Conservation (phyloP, 305 asterid species). For the Petunia hybrid region DNA sequence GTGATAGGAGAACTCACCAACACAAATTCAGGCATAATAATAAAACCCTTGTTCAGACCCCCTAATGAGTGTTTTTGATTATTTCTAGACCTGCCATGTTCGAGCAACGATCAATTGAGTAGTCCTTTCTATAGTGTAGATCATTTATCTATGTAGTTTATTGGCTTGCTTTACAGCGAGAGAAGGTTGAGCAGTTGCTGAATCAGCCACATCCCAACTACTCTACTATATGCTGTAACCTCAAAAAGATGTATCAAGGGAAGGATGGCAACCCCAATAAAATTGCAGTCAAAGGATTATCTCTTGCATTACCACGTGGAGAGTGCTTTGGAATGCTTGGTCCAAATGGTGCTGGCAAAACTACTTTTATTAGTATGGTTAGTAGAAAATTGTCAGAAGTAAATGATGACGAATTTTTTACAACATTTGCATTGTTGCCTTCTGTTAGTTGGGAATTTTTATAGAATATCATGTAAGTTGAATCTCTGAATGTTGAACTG, state of each 20-base stretch:
- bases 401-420: not conserved
- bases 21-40: not conserved
- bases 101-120: not conserved
- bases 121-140: not conserved
- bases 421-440: not conserved
- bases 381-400: slow-evolving; percentile 1
- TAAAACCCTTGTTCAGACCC: not conserved
- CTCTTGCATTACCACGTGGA: slow-evolving; percentile 46
- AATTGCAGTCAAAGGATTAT: slow-evolving; percentile 45
- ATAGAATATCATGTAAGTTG: not conserved
- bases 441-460: not conserved
- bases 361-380: slow-evolving; percentile 49
- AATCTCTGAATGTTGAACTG: not conserved
- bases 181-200: slow-evolving; percentile 43
- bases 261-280: slow-evolving; percentile 50
- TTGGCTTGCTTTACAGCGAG: slow-evolving; percentile 29
- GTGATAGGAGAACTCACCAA: not conserved
- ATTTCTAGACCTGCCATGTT: not conserved
- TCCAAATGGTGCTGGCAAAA: slow-evolving; percentile 56
- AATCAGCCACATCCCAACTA: slow-evolving; percentile 31
- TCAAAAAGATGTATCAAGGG: slow-evolving; percentile 47
- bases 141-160: not conserved
- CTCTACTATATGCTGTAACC: slow-evolving; percentile 41
- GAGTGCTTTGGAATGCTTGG: slow-evolving; percentile 58
- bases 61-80: not conserved